Conservation (phyloP, 176 grass and related monocot genomes). For the Musa beccarii region DNA sequence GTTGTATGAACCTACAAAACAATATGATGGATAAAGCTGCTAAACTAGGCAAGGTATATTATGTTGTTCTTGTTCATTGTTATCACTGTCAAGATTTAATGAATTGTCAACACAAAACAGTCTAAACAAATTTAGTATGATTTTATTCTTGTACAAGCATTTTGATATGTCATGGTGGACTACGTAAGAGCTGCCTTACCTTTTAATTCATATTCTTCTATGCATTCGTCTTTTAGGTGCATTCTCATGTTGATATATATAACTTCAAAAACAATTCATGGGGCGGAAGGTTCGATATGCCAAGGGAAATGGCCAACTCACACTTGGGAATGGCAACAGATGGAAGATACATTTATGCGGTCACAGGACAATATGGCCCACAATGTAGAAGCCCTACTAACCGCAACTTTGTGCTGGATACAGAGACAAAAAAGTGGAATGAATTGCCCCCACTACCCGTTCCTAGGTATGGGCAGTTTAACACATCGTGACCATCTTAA, state of each 20-base stretch:
- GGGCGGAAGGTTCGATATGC: constrained; percentile 59
- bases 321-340: constrained; percentile 74
- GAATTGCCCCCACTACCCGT: constrained; percentile 60
- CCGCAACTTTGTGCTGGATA: constrained; percentile 70
- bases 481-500: neutral
- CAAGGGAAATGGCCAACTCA: constrained; percentile 74
- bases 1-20: neutral
- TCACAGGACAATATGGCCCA: constrained; percentile 66
- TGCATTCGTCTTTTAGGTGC: constrained; percentile 34
- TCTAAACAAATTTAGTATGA: neutral
- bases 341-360: constrained; percentile 79
- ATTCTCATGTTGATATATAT: constrained; percentile 91
- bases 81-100: neutral
- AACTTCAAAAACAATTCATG: constrained; percentile 72
- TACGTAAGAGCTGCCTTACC: neutral
- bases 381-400: constrained; percentile 55
- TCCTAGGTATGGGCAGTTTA: constrained; percentile 45
- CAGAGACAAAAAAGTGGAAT: constrained; percentile 52
- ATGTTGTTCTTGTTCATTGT: neutral
- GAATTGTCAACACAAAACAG: neutral
- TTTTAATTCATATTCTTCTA: neutral
- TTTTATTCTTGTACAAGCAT: neutral
- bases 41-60: neutral
- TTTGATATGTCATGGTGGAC: neutral
- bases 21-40: too few relatives aligned